Evolutionary conservation across 2,329 filamentous ascomycete genomes (phyloP), one percentile per base, ranked within the genome.

Genomic region (Alternaria gansuensis): DNA sequence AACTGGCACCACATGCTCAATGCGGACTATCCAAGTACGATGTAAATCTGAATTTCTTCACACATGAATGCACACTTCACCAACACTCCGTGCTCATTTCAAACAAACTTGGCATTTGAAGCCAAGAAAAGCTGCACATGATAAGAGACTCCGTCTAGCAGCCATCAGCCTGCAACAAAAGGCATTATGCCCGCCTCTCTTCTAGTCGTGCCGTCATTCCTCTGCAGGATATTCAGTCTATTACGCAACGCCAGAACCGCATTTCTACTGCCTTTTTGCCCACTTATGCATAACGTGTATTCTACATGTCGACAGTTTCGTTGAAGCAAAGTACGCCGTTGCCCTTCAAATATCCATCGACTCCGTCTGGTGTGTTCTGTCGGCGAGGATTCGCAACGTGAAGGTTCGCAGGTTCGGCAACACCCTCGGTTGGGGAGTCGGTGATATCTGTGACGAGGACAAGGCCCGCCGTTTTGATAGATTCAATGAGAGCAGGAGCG

Each of bases 241-340:
- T 41, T 48, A 28, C 31, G 29, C 29, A 59, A 59, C 52, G 45
- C 57, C 57, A 46, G 37, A 46, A 41, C 54, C 28, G 39, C 9
- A 37, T 17, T 21, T 41, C 23, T 34, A 43, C 46, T 26, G 23
- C 21, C 48, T 36, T 26, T 10, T 29, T 14, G 13, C 26, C 21
- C 24, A 40, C n/a, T 21, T 48, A 7, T 34, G 29, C 44, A 26
- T 34, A 24, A 17, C 8, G 21, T 11, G 33, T 36, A 14, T n/a
- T 41, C 61, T 68, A 81, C 70, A 81, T 77, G 44, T 83, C 81
- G 21, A 98, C 92, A 63, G 90, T 92, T 79, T 97, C 93, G 75
- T 94, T 96, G 78, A 99, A 99, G 67, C 91, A 86, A 76, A 99
- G 80, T 64, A 98, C 90, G 10, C 94, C 95, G 74, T 96, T 93